phyloP scores from a whole-genome alignment of 2,329 filamentous ascomycete species.

The Aaosphaeria arxii region DNA sequence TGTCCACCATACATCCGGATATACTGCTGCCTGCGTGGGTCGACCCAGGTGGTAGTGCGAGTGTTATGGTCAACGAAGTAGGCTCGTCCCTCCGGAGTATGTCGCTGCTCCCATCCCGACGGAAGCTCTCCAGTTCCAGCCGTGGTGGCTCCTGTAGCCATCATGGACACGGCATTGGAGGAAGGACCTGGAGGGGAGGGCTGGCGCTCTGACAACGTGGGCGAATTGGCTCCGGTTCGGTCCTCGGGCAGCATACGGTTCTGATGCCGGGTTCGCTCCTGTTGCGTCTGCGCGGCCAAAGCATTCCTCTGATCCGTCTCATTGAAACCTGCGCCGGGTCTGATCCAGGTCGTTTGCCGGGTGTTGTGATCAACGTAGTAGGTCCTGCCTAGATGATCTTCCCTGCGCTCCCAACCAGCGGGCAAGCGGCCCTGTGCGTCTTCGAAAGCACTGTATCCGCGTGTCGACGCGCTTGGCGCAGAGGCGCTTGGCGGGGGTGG shows the following conservation, averaged over 20 bases:
- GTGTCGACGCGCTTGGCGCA: slow-evolving; percentile 39
- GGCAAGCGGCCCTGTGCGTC: slow-evolving; percentile 92
- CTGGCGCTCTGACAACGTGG: slow-evolving; percentile 62
- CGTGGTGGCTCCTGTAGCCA: slow-evolving; percentile 92
- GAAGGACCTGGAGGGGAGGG: slow-evolving; percentile 37
- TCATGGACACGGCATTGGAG: slow-evolving; percentile 68
- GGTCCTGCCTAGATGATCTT: slow-evolving; percentile 90
- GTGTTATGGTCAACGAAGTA: slow-evolving; percentile 99
- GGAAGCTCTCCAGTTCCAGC: slow-evolving; percentile 93
- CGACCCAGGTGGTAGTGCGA: slow-evolving; percentile 96
- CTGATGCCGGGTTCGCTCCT: slow-evolving; percentile 90
- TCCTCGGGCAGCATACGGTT: slow-evolving; percentile 95
- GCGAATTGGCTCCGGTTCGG: slow-evolving; percentile 88
- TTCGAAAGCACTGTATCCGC: slow-evolving; percentile 82
- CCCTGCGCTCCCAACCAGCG: slow-evolving; percentile 90
- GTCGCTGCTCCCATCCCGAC: slow-evolving; percentile 92
- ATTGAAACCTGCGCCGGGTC: slow-evolving; percentile 76
- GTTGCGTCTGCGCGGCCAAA: slow-evolving; percentile 85
- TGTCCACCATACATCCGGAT: slow-evolving; percentile 97
- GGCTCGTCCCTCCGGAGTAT: slow-evolving; percentile 88
- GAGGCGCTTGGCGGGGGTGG: slow-evolving; percentile 32
- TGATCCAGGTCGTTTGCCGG: slow-evolving; percentile 91
- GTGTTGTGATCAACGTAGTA: slow-evolving; percentile 99
- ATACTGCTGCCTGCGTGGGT: slow-evolving; percentile 94
- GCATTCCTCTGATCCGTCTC: slow-evolving; percentile 73